These are phyloP conservation scores for Oryza australiensis DNA, from an alignment of 176 grass and related monocot species.

Conservation along the genomic window DNA sequence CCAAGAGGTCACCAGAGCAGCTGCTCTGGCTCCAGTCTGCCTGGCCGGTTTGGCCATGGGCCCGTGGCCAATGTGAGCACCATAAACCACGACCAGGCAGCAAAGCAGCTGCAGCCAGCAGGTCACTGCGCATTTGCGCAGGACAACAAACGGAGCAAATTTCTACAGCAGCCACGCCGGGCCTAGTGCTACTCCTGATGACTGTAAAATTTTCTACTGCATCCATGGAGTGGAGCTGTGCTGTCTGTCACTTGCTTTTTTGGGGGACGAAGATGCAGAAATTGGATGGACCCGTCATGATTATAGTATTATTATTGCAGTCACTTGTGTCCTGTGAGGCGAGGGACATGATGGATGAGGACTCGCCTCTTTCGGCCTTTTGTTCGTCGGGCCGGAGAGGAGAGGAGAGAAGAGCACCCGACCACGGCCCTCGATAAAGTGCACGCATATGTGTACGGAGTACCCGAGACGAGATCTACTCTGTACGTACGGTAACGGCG, in stretches of 20 bases:
- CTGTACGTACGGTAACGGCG: background rate
- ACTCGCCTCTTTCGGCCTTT: conserved; percentile 25
- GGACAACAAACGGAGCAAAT: background rate
- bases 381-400: background rate
- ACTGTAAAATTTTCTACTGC: too few relatives aligned
- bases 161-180: background rate
- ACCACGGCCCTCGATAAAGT: conserved; percentile 34
- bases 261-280: background rate
- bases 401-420: background rate
- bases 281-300: conserved; percentile 26
- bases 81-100: background rate
- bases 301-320: conserved; percentile 37
- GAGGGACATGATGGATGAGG: conserved; percentile 32
- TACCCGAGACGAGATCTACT: background rate
- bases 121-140: background rate
- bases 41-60: background rate
- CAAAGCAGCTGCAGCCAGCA: background rate
- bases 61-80: background rate
- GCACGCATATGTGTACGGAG: background rate
- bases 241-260: background rate
- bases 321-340: conserved; percentile 18
- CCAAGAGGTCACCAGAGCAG: background rate
- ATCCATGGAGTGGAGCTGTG: background rate
- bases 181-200: too few relatives aligned
- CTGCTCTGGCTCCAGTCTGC: background rate